phyloP scores from a whole-genome alignment of 257 asterid species.

The Solanum pennellii region DNA sequence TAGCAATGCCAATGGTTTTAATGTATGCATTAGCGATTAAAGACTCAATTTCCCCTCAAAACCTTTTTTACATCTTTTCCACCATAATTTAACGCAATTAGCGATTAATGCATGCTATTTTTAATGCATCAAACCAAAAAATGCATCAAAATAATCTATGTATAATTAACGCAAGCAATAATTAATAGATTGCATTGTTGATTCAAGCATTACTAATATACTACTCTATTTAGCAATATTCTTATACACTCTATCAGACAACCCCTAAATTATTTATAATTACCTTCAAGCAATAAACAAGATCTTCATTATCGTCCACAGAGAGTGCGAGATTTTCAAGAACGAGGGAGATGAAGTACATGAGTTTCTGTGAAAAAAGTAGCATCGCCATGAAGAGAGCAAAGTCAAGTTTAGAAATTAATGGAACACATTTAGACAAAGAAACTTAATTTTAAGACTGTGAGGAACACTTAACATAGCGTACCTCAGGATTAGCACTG shows the following conservation, averaged over 20 bases:
- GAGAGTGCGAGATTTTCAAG: conserved; percentile 90
- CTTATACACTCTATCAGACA: background rate
- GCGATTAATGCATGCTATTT: background rate
- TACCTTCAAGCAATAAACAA: conserved; percentile 91
- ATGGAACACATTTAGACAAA: background rate
- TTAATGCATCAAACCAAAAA: background rate
- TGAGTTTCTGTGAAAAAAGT: conserved; percentile 63
- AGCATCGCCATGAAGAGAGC: conserved; percentile 4
- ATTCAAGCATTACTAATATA: background rate
- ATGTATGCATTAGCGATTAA: background rate
- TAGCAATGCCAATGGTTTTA: background rate
- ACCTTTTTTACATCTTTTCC: background rate
- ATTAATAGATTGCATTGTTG: background rate
- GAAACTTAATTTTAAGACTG: background rate
- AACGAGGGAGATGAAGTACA: conserved; percentile 80
- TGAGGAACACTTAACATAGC: background rate
- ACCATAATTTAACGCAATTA: no score
- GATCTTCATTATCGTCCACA: conserved; percentile 74
- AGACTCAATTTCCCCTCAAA: background rate
- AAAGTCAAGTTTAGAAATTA: background rate
- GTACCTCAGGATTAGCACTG: conserved; percentile 79
- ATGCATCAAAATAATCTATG: background rate
- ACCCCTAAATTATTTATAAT: background rate
- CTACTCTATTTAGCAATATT: no score
- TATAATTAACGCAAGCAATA: background rate